Evolutionary conservation across 129 eudicot species (phyloP).

Genomic region (Escallonia herrerae): DNA sequence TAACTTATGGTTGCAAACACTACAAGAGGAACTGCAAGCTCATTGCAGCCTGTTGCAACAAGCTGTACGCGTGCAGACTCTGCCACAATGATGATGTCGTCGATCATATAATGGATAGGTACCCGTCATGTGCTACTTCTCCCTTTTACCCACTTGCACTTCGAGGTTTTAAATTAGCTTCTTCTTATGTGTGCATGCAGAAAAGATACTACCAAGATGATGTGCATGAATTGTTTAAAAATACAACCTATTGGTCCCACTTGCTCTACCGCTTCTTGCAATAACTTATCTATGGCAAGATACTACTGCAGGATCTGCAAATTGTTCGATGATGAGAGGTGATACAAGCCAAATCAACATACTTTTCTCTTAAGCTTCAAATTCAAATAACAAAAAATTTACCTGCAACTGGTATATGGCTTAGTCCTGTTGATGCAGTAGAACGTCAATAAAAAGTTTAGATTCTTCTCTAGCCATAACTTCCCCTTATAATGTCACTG

Average conservation of each 20-base stretch:
- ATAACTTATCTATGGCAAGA: constrained; percentile 73
- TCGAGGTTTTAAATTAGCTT: not conserved
- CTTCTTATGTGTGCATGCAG: constrained; percentile 31
- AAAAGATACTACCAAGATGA: constrained; percentile 81
- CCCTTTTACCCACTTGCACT: constrained; percentile 8
- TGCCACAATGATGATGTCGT: constrained; percentile 89
- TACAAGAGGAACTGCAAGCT: constrained; percentile 92
- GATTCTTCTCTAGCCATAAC: too few species aligned
- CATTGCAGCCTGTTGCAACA: constrained; percentile 79
- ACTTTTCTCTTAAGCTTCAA: not conserved
- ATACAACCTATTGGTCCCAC: constrained; percentile 67
- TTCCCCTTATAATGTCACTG: too few species aligned
- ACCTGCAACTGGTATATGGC: too few species aligned
- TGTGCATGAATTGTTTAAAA: constrained; percentile 91
- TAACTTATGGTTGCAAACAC: constrained; percentile 76
- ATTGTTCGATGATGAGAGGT: constrained; percentile 89
- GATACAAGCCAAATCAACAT: constrained; percentile 12
- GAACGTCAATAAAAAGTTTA: too few species aligned
- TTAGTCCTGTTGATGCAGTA: too few species aligned
- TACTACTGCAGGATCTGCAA: constrained; percentile 85
- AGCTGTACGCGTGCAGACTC: constrained; percentile 65
- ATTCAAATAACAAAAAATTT: too few species aligned
- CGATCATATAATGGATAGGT: constrained; percentile 90
- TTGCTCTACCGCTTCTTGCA: constrained; percentile 62
- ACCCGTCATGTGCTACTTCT: not conserved